phyloP scores from a whole-genome alignment of 1,284 basidiomycete genomes.

The Apiotrichum montevideense region DNA sequence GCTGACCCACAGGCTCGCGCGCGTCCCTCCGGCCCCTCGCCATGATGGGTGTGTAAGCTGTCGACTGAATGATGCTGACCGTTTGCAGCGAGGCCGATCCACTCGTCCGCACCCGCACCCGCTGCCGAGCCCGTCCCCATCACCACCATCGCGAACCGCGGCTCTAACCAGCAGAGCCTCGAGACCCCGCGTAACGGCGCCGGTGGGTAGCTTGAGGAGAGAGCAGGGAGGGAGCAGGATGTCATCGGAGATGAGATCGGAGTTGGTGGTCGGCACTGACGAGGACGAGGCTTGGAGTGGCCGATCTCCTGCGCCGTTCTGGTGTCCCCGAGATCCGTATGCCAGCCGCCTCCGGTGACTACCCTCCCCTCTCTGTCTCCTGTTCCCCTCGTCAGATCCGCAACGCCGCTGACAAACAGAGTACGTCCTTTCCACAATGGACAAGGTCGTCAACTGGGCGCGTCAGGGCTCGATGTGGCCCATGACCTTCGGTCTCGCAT shows the following conservation, averaged over 20 bases:
- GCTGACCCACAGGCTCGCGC: slow-evolving; percentile 9
- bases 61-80: not conserved
- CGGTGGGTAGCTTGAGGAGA: slow-evolving; percentile 53
- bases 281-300: not conserved
- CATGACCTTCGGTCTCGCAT: slow-evolving; percentile 97
- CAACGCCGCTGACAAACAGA: slow-evolving; percentile 52
- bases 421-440: slow-evolving; percentile 91
- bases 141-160: slow-evolving; percentile 57
- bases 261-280: not conserved
- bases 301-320: no score
- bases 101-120: slow-evolving; percentile 29
- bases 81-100: slow-evolving; percentile 28
- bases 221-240: not conserved
- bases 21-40: slow-evolving; percentile 33
- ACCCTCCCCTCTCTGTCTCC: no score
- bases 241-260: not conserved
- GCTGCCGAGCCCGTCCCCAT: slow-evolving; percentile 41
- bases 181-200: slow-evolving; percentile 84
- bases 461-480: slow-evolving; percentile 99
- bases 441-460: slow-evolving; percentile 98
- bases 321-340: no score
- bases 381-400: no score
- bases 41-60: slow-evolving; percentile 13
- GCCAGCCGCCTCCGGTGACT: no score
- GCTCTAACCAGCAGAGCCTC: slow-evolving; percentile 75